Evolutionary conservation across 805 yeast genomes (phyloP).

Genomic region (Wickerhamiella sorbophila): DNA sequence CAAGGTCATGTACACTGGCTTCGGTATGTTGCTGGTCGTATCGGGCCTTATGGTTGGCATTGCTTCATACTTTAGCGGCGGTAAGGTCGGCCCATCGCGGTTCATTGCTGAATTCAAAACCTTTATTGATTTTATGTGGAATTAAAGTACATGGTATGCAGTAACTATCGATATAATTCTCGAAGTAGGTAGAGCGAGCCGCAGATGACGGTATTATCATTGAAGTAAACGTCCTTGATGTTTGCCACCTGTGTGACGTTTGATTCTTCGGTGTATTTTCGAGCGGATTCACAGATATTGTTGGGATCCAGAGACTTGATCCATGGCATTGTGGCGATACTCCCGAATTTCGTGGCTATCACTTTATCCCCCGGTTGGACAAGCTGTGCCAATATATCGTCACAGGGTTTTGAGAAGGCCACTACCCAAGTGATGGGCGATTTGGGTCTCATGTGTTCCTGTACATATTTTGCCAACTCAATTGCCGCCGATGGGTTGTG

Average conservation of each 20-base stretch:
- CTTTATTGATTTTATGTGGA: not conserved
- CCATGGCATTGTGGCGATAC: constrained; percentile 93
- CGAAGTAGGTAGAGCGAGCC: constrained; percentile 61
- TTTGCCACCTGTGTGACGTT: constrained; percentile 17
- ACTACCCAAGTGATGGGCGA: constrained; percentile 42
- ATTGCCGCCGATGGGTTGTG: constrained; percentile 77
- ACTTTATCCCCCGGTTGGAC: constrained; percentile 40
- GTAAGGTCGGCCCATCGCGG: constrained; percentile 8
- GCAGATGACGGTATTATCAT: constrained; percentile 35
- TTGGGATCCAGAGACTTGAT: constrained; percentile 35
- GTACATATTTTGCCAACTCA: constrained; percentile 47
- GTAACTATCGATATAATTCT: constrained; percentile 21
- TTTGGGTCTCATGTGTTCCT: constrained; percentile 16
- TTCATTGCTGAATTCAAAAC: constrained; percentile 6
- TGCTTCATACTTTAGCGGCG: constrained; percentile 14
- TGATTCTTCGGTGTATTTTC: constrained; percentile 9
- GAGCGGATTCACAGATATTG: constrained; percentile 21
- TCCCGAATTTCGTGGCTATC: constrained; percentile 46
- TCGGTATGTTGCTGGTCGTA: constrained; percentile 4
- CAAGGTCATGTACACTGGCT: constrained; percentile 7
- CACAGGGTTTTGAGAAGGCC: constrained; percentile 60
- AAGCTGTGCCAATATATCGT: constrained; percentile 36
- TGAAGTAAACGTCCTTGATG: constrained; percentile 20
- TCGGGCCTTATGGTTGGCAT: constrained; percentile 12
- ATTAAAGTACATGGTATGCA: not conserved